Evolutionary conservation across 805 yeast species (phyloP).

Genomic region (Metschnikowia proteae): DNA sequence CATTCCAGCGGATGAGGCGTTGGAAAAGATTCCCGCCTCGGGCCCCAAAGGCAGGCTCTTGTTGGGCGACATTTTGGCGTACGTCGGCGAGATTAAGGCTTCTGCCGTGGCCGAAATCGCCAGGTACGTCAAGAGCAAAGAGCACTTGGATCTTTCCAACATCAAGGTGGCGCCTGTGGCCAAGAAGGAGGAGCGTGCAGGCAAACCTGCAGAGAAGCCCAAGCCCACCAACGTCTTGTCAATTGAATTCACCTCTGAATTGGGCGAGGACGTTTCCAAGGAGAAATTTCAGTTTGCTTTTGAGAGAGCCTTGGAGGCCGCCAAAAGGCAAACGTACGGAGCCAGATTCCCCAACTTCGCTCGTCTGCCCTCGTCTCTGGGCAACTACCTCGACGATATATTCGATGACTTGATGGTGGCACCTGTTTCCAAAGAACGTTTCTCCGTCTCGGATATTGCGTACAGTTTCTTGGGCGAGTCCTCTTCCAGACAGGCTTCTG

Average conservation of each 20-base stretch:
- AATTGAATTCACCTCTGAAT: conserved; percentile 24
- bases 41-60: conserved; percentile 87
- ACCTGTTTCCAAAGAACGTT: conserved; percentile 33
- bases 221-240: conserved; percentile 29
- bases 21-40: conserved; percentile 68
- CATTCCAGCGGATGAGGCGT: conserved; percentile 68
- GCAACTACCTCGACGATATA: conserved; percentile 22
- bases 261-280: conserved; percentile 24
- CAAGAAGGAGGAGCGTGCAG: conserved; percentile 18
- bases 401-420: conserved; percentile 40
- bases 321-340: conserved; percentile 31
- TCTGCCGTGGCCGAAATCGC: conserved; percentile 53
- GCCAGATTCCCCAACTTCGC: conserved; percentile 36
- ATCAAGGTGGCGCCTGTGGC: conserved; percentile 42
- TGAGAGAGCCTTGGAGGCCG: conserved; percentile 27
- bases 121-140: conserved; percentile 50
- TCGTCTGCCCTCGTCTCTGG: conserved; percentile 27
- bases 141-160: conserved; percentile 69
- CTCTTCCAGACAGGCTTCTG: conserved; percentile 2
- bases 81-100: conserved; percentile 65
- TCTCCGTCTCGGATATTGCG: conserved; percentile 28
- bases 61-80: conserved; percentile 88
- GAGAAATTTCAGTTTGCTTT: conserved; percentile 30
- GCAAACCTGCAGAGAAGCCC: conserved; percentile 18
- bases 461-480: conserved; percentile 22